Evolutionary conservation across 768 basidiomycete genomes (phyloP).

Genomic region (Tulasnella sp.): DNA sequence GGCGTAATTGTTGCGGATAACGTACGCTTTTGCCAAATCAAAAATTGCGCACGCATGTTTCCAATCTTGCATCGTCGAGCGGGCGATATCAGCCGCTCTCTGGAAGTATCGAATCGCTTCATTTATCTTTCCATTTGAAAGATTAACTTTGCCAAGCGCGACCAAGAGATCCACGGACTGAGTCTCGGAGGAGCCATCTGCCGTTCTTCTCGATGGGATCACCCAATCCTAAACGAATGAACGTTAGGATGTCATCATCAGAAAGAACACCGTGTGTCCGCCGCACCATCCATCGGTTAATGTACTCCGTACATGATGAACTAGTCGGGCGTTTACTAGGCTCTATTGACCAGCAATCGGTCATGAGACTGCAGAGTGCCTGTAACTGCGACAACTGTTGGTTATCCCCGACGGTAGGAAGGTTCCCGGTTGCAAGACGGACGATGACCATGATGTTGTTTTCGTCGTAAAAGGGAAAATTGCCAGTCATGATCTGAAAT

Average conservation of each 20-base stretch:
- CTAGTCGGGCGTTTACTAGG: background rate
- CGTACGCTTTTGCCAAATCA: background rate
- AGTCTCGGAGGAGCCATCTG: background rate
- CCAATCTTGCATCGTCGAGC: background rate
- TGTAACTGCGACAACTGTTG: background rate
- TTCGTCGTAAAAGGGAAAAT: background rate
- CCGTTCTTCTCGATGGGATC: background rate
- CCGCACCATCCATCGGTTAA: background rate
- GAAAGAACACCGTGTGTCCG: too few species aligned
- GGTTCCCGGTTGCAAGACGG: background rate
- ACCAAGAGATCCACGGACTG: background rate
- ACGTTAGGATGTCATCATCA: background rate
- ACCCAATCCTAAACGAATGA: background rate
- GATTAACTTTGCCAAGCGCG: background rate
- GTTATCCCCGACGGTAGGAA: background rate
- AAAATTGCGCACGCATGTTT: background rate
- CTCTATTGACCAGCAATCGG: background rate
- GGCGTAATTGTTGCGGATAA: background rate
- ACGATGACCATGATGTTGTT: background rate
- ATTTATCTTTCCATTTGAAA: background rate
- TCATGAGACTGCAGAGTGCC: background rate
- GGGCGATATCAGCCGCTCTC: background rate
- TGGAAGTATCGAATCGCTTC: background rate
- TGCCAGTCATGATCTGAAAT: background rate
- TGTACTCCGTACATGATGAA: background rate